These are phyloP conservation scores for Fimicolochytrium jonesii DNA, from an alignment of 192 early-diverging fungal genomes.

Conservation along the genomic window DNA sequence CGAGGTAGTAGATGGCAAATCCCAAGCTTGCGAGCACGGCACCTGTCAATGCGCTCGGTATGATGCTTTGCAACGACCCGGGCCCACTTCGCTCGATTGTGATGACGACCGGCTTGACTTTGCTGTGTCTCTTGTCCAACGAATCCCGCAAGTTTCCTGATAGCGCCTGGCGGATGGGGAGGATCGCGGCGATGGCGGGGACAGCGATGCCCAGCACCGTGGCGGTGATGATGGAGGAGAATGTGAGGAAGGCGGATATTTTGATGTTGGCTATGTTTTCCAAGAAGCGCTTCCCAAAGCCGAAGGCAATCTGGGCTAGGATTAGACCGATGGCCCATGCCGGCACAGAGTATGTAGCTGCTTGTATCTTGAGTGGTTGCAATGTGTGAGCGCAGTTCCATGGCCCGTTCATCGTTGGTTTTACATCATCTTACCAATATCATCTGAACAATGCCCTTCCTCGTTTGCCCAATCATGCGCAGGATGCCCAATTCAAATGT, in stretches of 20 bases:
- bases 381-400: neutral
- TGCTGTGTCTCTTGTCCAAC: constrained; percentile 18
- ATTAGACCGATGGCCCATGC: constrained; percentile 19
- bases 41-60: constrained; percentile 6
- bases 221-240: neutral
- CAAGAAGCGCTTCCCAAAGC: constrained; percentile 1
- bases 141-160: constrained; percentile 21
- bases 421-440: neutral
- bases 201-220: constrained; percentile 20
- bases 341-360: constrained; percentile 23
- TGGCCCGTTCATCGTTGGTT: neutral
- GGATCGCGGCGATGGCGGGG: constrained; percentile 20
- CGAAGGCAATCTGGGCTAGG: constrained; percentile 13
- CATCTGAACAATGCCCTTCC: constrained; percentile 10
- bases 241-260: neutral
- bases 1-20: constrained; percentile 25
- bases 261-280: constrained; percentile 17
- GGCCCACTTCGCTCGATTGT: constrained; percentile 26
- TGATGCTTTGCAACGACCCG: constrained; percentile 1
- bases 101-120: constrained; percentile 15
- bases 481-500: constrained; percentile 31
- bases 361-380: constrained; percentile 17
- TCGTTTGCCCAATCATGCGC: constrained; percentile 30
- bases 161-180: constrained; percentile 20
- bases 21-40: constrained; percentile 5